Conservation (phyloP, 2,329 filamentous ascomycete genomes). For the Aspergillus tanneri region DNA sequence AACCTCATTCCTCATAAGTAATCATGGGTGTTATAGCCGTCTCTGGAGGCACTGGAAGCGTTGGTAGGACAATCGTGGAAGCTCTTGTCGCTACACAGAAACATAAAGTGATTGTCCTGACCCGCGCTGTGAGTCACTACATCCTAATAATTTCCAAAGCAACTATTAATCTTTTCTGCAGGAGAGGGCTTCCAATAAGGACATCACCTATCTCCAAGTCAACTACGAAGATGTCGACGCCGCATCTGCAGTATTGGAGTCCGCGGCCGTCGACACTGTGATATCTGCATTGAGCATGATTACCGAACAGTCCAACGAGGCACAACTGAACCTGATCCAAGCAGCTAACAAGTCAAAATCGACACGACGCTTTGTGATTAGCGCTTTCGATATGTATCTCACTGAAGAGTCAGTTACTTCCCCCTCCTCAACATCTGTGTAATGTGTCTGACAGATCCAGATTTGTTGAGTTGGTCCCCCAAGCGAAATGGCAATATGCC, state of each 20-base stretch:
- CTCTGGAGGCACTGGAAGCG: slow-evolving; percentile 4
- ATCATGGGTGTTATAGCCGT: slow-evolving; percentile 6
- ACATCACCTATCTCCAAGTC: neutral
- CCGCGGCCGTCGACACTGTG: neutral
- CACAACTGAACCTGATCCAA: neutral
- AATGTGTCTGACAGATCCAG: neutral
- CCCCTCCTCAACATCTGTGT: neutral
- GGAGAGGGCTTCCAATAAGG: neutral
- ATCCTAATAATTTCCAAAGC: neutral
- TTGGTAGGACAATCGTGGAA: slow-evolving; percentile 6
- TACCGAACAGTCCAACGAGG: neutral
- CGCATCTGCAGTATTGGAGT: neutral
- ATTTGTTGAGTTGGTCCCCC: neutral
- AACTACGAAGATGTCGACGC: slow-evolving; percentile 1
- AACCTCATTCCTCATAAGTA: too few species aligned
- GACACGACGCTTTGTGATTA: neutral
- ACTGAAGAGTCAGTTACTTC: neutral
- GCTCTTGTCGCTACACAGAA: neutral
- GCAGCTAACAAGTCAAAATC: neutral
- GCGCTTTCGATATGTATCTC: neutral
- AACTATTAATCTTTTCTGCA: neutral
- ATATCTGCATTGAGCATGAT: neutral
- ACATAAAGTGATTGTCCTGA: slow-evolving; percentile 2
- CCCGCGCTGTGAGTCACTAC: slow-evolving; percentile 1
- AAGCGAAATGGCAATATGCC: neutral